These are phyloP conservation scores for Trypanosoma caninum DNA, from an alignment of 208 protist species.

Conservation along the genomic window DNA sequence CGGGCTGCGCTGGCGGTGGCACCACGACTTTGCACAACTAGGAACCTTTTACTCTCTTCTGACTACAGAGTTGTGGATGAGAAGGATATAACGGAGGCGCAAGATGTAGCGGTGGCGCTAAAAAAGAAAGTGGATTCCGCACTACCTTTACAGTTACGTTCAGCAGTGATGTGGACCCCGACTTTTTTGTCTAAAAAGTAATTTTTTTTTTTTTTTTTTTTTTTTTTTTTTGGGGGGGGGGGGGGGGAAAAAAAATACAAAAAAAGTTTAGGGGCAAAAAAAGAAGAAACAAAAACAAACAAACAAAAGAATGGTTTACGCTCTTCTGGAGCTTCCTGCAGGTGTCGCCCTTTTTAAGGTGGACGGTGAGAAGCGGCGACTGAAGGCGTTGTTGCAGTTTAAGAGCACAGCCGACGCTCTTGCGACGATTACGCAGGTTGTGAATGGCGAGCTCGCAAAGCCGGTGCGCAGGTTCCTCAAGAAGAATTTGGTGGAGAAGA, in stretches of 20 bases:
- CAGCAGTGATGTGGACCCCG: neutral
- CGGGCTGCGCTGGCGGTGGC: conserved; percentile 11
- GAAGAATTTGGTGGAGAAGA: conserved; percentile 94
- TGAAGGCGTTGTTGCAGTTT: conserved; percentile 94
- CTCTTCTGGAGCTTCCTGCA: conserved; percentile 98
- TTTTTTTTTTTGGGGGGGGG: neutral
- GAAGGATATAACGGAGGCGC: conserved; percentile 10
- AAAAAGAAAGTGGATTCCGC: neutral
- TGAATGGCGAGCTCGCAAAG: conserved; percentile 96
- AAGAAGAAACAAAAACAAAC: conserved; percentile 1
- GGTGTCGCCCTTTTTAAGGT: conserved; percentile 99
- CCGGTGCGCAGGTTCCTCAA: conserved; percentile 98
- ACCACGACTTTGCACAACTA: neutral
- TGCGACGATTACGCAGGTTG: conserved; percentile 94
- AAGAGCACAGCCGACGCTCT: conserved; percentile 97
- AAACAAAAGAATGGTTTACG: conserved; percentile 89
- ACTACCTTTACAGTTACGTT: neutral
- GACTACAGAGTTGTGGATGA: neutral
- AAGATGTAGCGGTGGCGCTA: neutral
- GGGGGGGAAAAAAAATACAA: too few relatives aligned
- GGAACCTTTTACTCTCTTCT: neutral
- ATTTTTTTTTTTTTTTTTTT: neutral
- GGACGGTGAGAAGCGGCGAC: conserved; percentile 88
- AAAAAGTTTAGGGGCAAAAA: too few relatives aligned
- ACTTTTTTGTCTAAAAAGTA: neutral